Percentiles rank a stretch among this genome's conserved stretches.
Evolutionary conservation across 805 yeast species (phyloP).

Genomic region (Lipomyces starkeyi): DNA sequence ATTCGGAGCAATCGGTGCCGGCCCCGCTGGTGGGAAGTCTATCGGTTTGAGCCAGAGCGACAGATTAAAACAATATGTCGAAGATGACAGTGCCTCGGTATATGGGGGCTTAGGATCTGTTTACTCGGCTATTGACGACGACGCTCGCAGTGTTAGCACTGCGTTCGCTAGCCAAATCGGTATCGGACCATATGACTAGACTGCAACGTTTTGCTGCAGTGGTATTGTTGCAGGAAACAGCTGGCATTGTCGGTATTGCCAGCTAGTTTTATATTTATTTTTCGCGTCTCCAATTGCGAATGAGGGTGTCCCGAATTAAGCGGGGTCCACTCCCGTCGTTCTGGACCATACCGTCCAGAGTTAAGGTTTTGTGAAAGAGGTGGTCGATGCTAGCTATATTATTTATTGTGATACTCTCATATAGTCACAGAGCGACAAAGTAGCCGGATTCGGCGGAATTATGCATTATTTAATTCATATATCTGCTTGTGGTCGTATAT

Average conservation of each 20-base stretch:
- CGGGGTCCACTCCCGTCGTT: neutral
- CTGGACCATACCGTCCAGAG: neutral
- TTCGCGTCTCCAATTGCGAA: neutral
- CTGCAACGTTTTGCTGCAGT: neutral
- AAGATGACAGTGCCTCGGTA: constrained; percentile 30
- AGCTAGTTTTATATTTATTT: constrained; percentile 1
- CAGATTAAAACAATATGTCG: constrained; percentile 37
- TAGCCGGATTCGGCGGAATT: neutral
- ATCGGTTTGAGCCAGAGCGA: constrained; percentile 38
- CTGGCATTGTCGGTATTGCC: neutral
- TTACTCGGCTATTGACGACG: constrained; percentile 37
- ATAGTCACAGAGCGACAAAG: neutral
- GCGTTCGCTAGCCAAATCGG: constrained; percentile 42
- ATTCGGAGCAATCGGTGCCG: constrained; percentile 26
- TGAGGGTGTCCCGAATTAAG: neutral
- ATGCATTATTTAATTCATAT: neutral
- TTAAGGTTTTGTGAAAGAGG: neutral
- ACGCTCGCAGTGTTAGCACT: constrained; percentile 37
- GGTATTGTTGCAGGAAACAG: neutral
- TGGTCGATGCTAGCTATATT: neutral
- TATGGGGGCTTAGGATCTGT: constrained; percentile 31
- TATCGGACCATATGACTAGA: constrained; percentile 23
- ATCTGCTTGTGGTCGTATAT: neutral
- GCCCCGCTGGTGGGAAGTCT: constrained; percentile 12
- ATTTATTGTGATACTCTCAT: neutral